Percentiles rank a stretch among this genome's conserved stretches.
phyloP scores from a whole-genome alignment of 1,139 yeast species.

The Wickerhamiella infanticola region DNA sequence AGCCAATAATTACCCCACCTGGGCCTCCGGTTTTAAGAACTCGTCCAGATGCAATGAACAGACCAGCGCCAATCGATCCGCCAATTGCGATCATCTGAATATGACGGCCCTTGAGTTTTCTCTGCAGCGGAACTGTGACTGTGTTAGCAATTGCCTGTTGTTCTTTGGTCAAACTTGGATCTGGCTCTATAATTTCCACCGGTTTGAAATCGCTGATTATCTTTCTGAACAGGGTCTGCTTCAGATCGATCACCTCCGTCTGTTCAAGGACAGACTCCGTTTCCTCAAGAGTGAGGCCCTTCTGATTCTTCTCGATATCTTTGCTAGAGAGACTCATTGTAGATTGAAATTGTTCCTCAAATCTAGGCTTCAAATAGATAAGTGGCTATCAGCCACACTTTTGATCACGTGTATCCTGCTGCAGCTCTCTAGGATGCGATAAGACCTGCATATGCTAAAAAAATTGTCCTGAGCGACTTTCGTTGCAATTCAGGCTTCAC shows the following conservation, averaged over 20 bases:
- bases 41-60: slow-evolving; percentile 52
- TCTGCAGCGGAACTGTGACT: slow-evolving; percentile 26
- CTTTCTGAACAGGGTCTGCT: neutral
- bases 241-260: neutral
- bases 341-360: no score
- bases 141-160: slow-evolving; percentile 14
- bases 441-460: no score
- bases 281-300: neutral
- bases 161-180: neutral
- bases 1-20: slow-evolving; percentile 46
- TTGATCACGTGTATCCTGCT: no score
- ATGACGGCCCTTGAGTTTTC: slow-evolving; percentile 34
- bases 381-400: no score
- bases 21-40: slow-evolving; percentile 48
- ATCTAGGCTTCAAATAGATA: no score
- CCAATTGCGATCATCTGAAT: slow-evolving; percentile 79
- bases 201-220: slow-evolving; percentile 3
- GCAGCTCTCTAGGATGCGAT: no score
- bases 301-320: neutral
- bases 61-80: slow-evolving; percentile 69
- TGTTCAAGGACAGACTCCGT: neutral
- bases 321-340: neutral
- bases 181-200: slow-evolving; percentile 1
- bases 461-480: no score
- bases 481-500: no score